These are phyloP conservation scores for Naumovozyma castellii DNA, from an alignment of 805 yeast genomes.

Conservation along the genomic window DNA sequence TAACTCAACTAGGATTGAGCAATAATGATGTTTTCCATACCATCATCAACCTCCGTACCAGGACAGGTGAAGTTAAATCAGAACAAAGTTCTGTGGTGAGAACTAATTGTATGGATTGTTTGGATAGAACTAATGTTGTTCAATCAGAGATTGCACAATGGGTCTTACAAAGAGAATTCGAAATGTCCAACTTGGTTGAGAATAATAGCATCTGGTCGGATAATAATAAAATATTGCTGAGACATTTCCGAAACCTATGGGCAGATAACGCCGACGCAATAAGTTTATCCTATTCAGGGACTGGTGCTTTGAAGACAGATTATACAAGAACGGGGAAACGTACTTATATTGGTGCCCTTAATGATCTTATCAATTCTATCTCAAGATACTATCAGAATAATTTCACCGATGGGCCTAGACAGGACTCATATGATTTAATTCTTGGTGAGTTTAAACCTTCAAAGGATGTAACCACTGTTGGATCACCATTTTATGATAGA, in stretches of 20 bases:
- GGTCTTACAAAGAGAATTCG: slow-evolving; percentile 72
- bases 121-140: slow-evolving; percentile 94
- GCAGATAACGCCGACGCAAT: slow-evolving; percentile 97
- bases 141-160: slow-evolving; percentile 82
- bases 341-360: slow-evolving; percentile 74
- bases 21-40: slow-evolving; percentile 60
- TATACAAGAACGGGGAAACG: slow-evolving; percentile 91
- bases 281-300: slow-evolving; percentile 83
- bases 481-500: slow-evolving; percentile 68
- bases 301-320: slow-evolving; percentile 95
- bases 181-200: slow-evolving; percentile 46
- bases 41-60: slow-evolving; percentile 18
- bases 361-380: slow-evolving; percentile 74
- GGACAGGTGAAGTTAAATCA: slow-evolving; percentile 22
- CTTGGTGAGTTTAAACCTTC: slow-evolving; percentile 61
- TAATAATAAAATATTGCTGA: slow-evolving; percentile 47
- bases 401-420: slow-evolving; percentile 82
- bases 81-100: slow-evolving; percentile 67
- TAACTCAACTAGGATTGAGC: slow-evolving; percentile 54
- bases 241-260: slow-evolving; percentile 80
- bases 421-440: slow-evolving; percentile 84
- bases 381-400: slow-evolving; percentile 82
- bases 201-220: slow-evolving; percentile 63
- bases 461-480: slow-evolving; percentile 36
- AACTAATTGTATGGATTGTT: slow-evolving; percentile 97